Evolutionary conservation across 768 basidiomycete species (phyloP).

Genomic region (Amanita phalloides): DNA sequence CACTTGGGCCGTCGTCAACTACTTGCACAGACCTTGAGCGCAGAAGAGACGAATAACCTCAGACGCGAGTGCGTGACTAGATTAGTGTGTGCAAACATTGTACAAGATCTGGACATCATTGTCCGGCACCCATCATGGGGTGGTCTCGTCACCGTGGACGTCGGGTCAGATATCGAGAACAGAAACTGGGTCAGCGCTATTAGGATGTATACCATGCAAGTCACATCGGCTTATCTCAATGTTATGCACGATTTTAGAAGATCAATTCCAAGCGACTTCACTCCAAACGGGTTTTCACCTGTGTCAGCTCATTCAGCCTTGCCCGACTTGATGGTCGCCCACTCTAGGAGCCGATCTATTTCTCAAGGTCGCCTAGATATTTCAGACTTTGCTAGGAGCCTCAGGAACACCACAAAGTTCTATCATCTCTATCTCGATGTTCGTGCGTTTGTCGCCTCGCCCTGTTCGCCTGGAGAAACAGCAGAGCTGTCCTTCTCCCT

Average conservation of each 20-base stretch:
- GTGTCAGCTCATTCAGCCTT: conserved; percentile 65
- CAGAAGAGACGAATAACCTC: conserved; percentile 76
- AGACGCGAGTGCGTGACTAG: conserved; percentile 80
- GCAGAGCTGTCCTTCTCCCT: conserved; percentile 92
- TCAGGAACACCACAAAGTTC: conserved; percentile 52
- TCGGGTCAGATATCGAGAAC: conserved; percentile 71
- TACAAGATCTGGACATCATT: conserved; percentile 89
- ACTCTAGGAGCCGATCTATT: conserved; percentile 27
- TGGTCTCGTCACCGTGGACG: conserved; percentile 81
- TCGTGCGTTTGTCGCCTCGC: conserved; percentile 85
- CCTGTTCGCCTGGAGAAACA: conserved; percentile 84
- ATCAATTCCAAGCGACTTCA: conserved; percentile 29
- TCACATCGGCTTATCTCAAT: conserved; percentile 68
- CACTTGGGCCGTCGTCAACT: conserved; percentile 89
- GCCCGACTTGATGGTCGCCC: conserved; percentile 37
- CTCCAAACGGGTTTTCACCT: conserved; percentile 33
- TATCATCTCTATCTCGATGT: conserved; percentile 88
- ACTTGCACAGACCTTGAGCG: conserved; percentile 75
- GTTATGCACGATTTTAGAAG: conserved; percentile 32
- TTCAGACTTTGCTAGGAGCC: conserved; percentile 16
- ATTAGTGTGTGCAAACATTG: conserved; percentile 83
- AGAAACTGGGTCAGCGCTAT: conserved; percentile 84
- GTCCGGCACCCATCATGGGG: conserved; percentile 94
- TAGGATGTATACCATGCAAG: conserved; percentile 88
- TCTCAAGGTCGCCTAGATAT: conserved; percentile 23